Evolutionary conservation across 1,284 basidiomycete species (phyloP), one percentile per base, ranked within the genome.

Genomic region (Jaminaea rosea): DNA sequence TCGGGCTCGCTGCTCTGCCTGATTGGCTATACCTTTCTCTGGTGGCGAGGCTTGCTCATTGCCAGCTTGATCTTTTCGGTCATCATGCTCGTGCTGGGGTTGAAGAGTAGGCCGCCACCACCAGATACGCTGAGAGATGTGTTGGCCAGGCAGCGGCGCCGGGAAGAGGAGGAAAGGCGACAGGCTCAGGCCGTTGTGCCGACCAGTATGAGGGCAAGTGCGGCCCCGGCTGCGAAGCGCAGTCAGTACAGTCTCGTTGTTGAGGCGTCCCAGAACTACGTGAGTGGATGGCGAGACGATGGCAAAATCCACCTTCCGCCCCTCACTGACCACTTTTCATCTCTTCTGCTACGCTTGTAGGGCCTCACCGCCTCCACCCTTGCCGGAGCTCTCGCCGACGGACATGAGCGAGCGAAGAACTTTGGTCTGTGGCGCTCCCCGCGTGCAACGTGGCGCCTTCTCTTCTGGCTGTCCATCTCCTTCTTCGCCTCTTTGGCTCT

Each of bases 341-440:
- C n/a, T n/a, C n/a, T n/a, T n/a, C n/a, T n/a, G n/a, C n/a, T n/a
- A n/a, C n/a, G n/a, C n/a, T n/a, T n/a, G n/a, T n/a, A n/a, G 32
- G 39, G 32, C 37, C 44, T 37, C 26, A 41, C 52, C 4, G 49
- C 53, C 1, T 28, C 59, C 6, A 32, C 52, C 0, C n/a, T 61
- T 27, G 29, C 57, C n/a, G 56, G 58, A 1, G 49, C 52, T 2
- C 29, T 62, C 1, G 49, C 52, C 11, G 49, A 46, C 37, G 56
- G 56, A 4, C 59, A 59, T 23, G 55, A 65, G 39, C 53, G 58
- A 23, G 47, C 63, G 27, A 52, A 55, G 42, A 65, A 65, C 37
- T 24, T 65, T 36, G 11, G 49, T 1, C 52, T 54, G 4, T 55
- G 54, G 48, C 45, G 59, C 37, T 58, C 55, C 29, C 54, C 58